Percentiles rank a stretch among this genome's conserved stretches.
Evolutionary conservation across 306 rosid species (phyloP).

Genomic region (Lathyrus oleraceus): DNA sequence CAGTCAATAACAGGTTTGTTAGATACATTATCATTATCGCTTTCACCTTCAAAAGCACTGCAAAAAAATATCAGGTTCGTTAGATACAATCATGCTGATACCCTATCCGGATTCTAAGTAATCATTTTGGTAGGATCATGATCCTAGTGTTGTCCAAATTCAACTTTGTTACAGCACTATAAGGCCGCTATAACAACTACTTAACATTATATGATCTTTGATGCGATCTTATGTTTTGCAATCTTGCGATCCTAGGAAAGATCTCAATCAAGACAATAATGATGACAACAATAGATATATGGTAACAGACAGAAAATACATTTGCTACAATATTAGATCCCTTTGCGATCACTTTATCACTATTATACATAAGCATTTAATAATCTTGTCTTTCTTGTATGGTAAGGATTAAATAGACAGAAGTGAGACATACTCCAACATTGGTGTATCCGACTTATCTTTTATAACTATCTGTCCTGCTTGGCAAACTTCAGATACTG

Average conservation of each 20-base stretch:
- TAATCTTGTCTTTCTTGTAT: too few species aligned
- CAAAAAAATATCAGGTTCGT: constrained; percentile 34
- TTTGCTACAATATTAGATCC: too few species aligned
- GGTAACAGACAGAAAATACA: not conserved
- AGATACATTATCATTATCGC: constrained; percentile 15
- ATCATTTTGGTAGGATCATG: not conserved
- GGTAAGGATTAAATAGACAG: constrained; percentile 9
- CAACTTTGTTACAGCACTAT: too few species aligned
- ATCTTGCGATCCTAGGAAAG: too few species aligned
- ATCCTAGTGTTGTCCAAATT: not conserved
- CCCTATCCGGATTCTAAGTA: too few species aligned
- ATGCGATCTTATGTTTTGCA: not conserved
- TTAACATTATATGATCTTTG: too few species aligned
- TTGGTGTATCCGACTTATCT: constrained; percentile 35
- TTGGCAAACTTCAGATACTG: constrained; percentile 54
- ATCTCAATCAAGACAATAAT: too few species aligned
- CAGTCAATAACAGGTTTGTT: not conserved
- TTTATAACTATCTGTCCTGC: constrained; percentile 41
- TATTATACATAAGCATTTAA: too few species aligned
- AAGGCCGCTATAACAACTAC: too few species aligned
- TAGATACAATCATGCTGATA: not conserved
- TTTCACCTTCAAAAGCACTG: constrained; percentile 43
- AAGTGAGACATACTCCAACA: constrained; percentile 54
- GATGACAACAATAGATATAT: too few species aligned
- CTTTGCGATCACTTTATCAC: too few species aligned